Percentiles rank a stretch among this genome's conserved stretches.
phyloP scores from a whole-genome alignment of 352 stramenopile species.

The Globisporangium cederbergense region DNA sequence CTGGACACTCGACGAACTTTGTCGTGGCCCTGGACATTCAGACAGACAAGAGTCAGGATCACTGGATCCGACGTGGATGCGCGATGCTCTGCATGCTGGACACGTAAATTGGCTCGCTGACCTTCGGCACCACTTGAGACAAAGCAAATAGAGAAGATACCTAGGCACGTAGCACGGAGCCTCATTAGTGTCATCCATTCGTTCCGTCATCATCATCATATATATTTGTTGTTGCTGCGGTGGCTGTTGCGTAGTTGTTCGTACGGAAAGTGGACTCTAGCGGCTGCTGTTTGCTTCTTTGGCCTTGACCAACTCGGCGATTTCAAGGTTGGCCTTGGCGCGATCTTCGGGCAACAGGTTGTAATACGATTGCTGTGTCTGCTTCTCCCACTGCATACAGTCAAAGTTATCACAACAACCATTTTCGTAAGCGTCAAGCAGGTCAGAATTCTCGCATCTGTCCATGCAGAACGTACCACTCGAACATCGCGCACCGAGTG shows the following conservation, averaged over 20 bases:
- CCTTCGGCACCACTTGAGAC: background rate
- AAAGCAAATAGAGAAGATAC: slow-evolving; percentile 4
- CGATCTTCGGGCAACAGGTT: slow-evolving; percentile 59
- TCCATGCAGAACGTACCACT: slow-evolving; percentile 30
- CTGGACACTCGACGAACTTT: slow-evolving; percentile 93
- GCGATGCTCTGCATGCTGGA: slow-evolving; percentile 94
- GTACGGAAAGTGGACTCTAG: background rate
- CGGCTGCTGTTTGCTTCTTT: background rate
- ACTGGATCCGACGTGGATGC: slow-evolving; percentile 93
- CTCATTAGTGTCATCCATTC: slow-evolving; percentile 5
- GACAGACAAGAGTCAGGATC: slow-evolving; percentile 75
- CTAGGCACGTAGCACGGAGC: background rate
- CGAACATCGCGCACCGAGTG: slow-evolving; percentile 76
- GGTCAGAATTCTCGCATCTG: background rate
- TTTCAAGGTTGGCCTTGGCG: slow-evolving; percentile 61
- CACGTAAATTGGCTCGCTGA: slow-evolving; percentile 44
- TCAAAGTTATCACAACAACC: slow-evolving; percentile 1
- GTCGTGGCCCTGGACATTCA: slow-evolving; percentile 86
- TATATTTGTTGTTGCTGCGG: background rate
- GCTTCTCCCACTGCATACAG: slow-evolving; percentile 60
- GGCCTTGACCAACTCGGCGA: slow-evolving; percentile 43
- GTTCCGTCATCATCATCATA: background rate
- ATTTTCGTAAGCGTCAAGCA: background rate
- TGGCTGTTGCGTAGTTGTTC: background rate
- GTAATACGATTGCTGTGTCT: slow-evolving; percentile 68